phyloP scores from a whole-genome alignment of 805 yeast genomes.

The Barnettozyma sucrosica region DNA sequence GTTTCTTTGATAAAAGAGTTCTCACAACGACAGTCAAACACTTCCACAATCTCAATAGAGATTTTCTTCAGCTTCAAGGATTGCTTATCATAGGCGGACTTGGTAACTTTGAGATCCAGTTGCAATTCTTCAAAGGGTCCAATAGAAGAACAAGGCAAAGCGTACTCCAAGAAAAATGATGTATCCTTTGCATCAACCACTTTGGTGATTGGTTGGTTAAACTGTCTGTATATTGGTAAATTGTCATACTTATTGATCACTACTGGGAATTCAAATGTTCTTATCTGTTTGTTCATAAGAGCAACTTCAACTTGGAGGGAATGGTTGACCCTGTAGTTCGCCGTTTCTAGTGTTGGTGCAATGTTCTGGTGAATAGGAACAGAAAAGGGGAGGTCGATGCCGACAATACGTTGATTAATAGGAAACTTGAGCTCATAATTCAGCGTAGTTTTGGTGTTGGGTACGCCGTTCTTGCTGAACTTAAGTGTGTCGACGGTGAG shows the following conservation, averaged over 20 bases:
- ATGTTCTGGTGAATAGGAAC: slow-evolving; percentile 51
- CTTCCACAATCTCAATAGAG: slow-evolving; percentile 45
- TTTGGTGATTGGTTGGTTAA: slow-evolving; percentile 45
- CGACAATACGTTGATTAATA: slow-evolving; percentile 39
- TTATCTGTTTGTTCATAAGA: slow-evolving; percentile 8
- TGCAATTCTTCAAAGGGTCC: slow-evolving; percentile 49
- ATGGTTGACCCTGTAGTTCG: slow-evolving; percentile 41
- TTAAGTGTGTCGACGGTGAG: slow-evolving; percentile 46
- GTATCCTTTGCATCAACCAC: slow-evolving; percentile 41
- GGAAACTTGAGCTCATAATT: slow-evolving; percentile 32
- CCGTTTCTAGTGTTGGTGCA: slow-evolving; percentile 45
- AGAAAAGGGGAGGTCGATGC: slow-evolving; percentile 54
- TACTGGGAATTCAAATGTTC: slow-evolving; percentile 37
- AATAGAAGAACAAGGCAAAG: slow-evolving; percentile 47
- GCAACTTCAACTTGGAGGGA: slow-evolving; percentile 33
- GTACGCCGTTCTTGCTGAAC: slow-evolving; percentile 33
- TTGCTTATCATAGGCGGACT: slow-evolving; percentile 22
- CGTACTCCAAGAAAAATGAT: slow-evolving; percentile 40
- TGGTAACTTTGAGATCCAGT: slow-evolving; percentile 33
- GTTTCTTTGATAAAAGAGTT: slow-evolving; percentile 42
- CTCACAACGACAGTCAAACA: slow-evolving; percentile 35
- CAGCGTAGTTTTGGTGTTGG: slow-evolving; percentile 24
- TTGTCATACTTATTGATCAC: slow-evolving; percentile 52
- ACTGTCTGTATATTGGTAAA: slow-evolving; percentile 50
- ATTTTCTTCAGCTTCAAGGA: slow-evolving; percentile 38